Base-by-base conservation (phyloP, 768 basidiomycete genomes). In the Hericium coralloides region DNA sequence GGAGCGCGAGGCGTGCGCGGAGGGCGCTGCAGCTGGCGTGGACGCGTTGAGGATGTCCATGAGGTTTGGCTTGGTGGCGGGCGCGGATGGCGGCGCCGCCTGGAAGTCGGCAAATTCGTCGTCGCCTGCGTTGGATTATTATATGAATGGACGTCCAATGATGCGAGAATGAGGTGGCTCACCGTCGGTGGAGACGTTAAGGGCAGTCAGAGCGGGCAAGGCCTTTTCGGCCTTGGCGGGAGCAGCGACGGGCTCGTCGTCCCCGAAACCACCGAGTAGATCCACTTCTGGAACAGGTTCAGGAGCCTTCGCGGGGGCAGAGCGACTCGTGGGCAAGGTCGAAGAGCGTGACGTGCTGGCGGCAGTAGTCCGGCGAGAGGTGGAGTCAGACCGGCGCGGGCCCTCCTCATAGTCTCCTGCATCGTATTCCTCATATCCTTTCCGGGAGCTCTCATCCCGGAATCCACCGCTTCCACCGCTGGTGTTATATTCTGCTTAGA, bases 381-480 rank as follows among this genome's bases (percentile, higher is more conserved):
- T 25, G 1, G 49, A 50, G 26, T 50, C 74, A 59, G 69, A 75
- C 53, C 69, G 77, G 59, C 67, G 72, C 59, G 63, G 69, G 41
- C 67, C 70, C n/a, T 95, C 93, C n/a, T 95, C 93, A 59, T 98
- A 95, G 58, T 92, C 92, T 2, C 95, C 95, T 12, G 95, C 97
- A 62, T 95, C 90, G 69, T 99, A 99, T 68, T 98, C 95, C 65
- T 98, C 95, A 62, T 83, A 98, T 23, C 81, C 79, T 55, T 76
- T 74, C 15, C 82, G 73, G 41, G 81, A 70, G 8, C 70, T 69
- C 36, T 70, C 74, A 59, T 92, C 89, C 52, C 80, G 75, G 72
- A 87, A 90, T 1, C 78, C 78, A 47, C 77, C 73, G 55, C 77
- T 75, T 41, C 81, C 76, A 47, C 76, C 74, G 3, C 79, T 58